Conservation (phyloP, 768 basidiomycete genomes). For the Amanita fuliginea region DNA sequence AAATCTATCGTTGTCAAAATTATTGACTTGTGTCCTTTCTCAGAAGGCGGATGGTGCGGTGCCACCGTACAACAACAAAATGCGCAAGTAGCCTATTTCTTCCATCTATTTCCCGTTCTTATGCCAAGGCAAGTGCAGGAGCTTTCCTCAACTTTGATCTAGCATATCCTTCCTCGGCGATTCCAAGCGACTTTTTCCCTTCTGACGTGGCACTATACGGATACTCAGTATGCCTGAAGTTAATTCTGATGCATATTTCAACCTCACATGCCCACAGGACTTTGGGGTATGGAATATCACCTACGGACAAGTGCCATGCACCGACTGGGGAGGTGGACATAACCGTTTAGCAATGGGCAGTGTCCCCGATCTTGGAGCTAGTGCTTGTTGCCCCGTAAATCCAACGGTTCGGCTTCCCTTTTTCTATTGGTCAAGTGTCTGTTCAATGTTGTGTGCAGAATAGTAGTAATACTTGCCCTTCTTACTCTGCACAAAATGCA, state of each 20-base stretch:
- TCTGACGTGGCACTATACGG: conserved; percentile 60
- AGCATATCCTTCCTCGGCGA: conserved; percentile 62
- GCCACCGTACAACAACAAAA: conserved; percentile 54
- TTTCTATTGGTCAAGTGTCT: not conserved
- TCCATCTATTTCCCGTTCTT: not conserved
- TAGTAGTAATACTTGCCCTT: conserved; percentile 47
- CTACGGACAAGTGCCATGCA: conserved; percentile 56
- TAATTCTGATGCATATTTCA: not conserved
- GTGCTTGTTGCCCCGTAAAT: conserved; percentile 66
- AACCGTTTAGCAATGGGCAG: conserved; percentile 58
- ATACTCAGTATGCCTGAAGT: conserved; percentile 21
- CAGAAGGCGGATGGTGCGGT: conserved; percentile 56
- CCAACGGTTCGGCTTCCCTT: conserved; percentile 35
- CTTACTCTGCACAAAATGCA: conserved; percentile 58
- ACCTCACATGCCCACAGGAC: conserved; percentile 32
- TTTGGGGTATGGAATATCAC: conserved; percentile 83
- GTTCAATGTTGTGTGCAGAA: conserved; percentile 17
- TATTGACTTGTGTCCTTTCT: conserved; percentile 69
- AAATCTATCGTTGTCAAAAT: conserved; percentile 67
- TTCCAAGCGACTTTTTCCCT: conserved; percentile 66
- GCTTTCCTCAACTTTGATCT: conserved; percentile 75
- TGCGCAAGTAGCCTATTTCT: conserved; percentile 33
- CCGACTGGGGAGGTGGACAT: conserved; percentile 53
- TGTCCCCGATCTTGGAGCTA: conserved; percentile 40
- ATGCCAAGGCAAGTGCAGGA: conserved; percentile 38